phyloP scores from a whole-genome alignment of 192 early-diverging fungal genomes.

The Mortierella alpina region DNA sequence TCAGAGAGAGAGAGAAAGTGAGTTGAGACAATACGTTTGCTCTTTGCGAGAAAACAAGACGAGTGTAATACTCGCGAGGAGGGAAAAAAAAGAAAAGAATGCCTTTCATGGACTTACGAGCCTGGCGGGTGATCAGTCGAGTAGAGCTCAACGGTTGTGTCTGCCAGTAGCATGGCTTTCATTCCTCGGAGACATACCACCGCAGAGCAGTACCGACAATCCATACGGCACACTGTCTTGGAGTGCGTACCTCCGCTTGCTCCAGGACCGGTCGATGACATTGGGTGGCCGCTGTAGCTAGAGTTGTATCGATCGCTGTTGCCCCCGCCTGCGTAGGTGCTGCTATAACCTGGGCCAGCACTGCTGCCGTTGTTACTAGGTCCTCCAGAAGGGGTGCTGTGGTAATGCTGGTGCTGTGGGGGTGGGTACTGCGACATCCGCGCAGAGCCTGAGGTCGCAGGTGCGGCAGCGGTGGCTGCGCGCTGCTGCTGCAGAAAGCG shows the following conservation, averaged over 20 bases:
- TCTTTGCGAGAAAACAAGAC: background rate
- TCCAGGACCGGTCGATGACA: background rate
- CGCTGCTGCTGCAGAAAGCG: slow-evolving; percentile 3
- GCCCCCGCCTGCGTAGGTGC: slow-evolving; percentile 13
- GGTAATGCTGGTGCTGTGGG: slow-evolving; percentile 23
- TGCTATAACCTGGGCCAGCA: slow-evolving; percentile 9
- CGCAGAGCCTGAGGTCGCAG: background rate
- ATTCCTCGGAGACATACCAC: slow-evolving; percentile 78
- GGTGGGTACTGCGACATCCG: slow-evolving; percentile 33
- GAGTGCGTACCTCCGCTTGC: slow-evolving; percentile 42
- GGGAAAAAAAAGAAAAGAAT: slow-evolving; percentile 14
- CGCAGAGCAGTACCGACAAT: slow-evolving; percentile 72
- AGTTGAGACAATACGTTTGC: background rate
- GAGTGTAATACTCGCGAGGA: background rate
- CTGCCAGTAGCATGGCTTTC: slow-evolving; percentile 77
- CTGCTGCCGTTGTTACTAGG: background rate
- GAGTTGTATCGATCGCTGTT: slow-evolving; percentile 19
- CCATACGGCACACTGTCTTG: slow-evolving; percentile 73
- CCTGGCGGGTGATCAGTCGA: slow-evolving; percentile 80
- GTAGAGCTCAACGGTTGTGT: slow-evolving; percentile 76
- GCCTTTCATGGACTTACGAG: slow-evolving; percentile 62
- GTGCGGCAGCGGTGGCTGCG: background rate
- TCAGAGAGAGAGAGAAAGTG: background rate
- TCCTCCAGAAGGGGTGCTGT: background rate
- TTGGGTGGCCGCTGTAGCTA: slow-evolving; percentile 14